Base-by-base conservation (phyloP, 2,329 filamentous ascomycete species). In the Dendrostoma leiphaemia region DNA sequence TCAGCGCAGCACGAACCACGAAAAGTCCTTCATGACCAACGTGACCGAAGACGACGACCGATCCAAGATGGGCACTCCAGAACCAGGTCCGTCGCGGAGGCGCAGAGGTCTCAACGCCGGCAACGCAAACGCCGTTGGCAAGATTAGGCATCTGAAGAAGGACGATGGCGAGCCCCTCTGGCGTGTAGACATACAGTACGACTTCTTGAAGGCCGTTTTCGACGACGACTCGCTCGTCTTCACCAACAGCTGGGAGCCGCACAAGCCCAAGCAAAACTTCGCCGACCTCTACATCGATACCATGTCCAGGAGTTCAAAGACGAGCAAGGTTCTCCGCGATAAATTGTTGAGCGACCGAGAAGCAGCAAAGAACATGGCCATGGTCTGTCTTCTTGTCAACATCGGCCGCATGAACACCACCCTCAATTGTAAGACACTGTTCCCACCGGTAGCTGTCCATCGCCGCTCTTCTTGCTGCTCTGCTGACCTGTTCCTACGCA, bases 391-490 rank as follows among this genome's bases (percentile, higher is more conserved):
- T 61, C 76, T 99, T 64, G 94, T 99, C 69, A 99, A 99, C 67
- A 90, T 99, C 60, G 94, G 94, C 55, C 83, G 94, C 60, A 99
- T 99, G 94, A 99, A 99, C 72, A 99, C 94, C 2, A 99, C 94
- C 0, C 78, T 99, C 45, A 99, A 99, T 67, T 97, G 92, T 96
- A 77, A 67, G 85, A 71, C 51, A n/a, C 8, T 44, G 49, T 54
- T 53, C 32, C 45, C 53, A 8, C 28, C 17, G 13, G 32, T 23
- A 19, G n/a, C 29, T 19, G 8, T 53, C 31, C n/a, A 32, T 44
- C 29, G 41, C 37, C 41, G 15, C 35, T 17, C 17, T 35, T n/a
- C 15, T 21, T 28, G 29, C 37, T 50, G 15, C n/a, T 43, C 10
- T 49, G 35, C 63, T 69, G 60, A 72, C 65, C 50, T 56, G 12